phyloP scores from a whole-genome alignment of 2,329 filamentous ascomycete species.

The Cytospora mali region DNA sequence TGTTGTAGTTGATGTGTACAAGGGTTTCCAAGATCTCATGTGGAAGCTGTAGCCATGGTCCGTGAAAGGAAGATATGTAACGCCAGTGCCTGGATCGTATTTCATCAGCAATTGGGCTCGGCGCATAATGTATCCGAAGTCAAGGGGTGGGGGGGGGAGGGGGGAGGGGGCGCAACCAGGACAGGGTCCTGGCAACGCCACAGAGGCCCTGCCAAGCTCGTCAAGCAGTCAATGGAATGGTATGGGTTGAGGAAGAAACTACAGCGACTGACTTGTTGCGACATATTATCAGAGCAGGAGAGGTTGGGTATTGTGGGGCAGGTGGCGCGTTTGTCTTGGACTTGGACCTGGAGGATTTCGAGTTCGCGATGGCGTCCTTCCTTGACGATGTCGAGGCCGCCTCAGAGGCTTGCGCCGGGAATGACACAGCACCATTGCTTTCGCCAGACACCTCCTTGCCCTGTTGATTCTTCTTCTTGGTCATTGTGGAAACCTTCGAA shows the following conservation, averaged over 20 bases:
- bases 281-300: slow-evolving; percentile 61
- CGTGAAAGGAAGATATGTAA: slow-evolving; percentile 82
- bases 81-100: slow-evolving; percentile 69
- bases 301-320: slow-evolving; percentile 39
- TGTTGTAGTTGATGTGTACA: slow-evolving; percentile 78
- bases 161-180: slow-evolving; percentile 23
- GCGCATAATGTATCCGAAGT: background rate
- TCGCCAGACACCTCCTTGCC: slow-evolving; percentile 30
- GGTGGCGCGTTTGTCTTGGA: slow-evolving; percentile 30
- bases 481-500: slow-evolving; percentile 44
- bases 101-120: slow-evolving; percentile 17
- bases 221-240: background rate
- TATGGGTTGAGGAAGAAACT: background rate
- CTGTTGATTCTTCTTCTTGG: slow-evolving; percentile 52
- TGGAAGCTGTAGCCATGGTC: slow-evolving; percentile 80
- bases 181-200: background rate
- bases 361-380: slow-evolving; percentile 9
- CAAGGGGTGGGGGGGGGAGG: slow-evolving; percentile 18
- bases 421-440: slow-evolving; percentile 33
- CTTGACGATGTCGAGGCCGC: background rate
- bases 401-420: background rate
- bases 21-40: slow-evolving; percentile 78
- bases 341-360: slow-evolving; percentile 22
- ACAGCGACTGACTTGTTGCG: slow-evolving; percentile 65
- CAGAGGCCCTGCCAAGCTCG: background rate